Conservation (phyloP, 805 yeast species). For the Kazachstania taianensis region DNA sequence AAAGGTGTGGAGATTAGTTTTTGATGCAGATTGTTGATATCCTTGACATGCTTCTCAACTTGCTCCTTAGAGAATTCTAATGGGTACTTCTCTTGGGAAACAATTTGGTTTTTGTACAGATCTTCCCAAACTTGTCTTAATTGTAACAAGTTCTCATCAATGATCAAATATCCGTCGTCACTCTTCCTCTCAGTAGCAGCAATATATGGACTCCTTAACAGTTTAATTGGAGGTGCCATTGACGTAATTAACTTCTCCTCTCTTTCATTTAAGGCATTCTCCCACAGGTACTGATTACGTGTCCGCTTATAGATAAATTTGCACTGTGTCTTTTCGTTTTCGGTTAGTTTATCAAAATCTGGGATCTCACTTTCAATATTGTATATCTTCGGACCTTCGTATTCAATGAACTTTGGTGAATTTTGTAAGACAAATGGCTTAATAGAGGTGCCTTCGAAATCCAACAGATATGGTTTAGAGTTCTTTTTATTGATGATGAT, state of each 20-base stretch:
- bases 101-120: constrained; percentile 48
- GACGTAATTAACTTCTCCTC: constrained; percentile 63
- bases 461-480: constrained; percentile 47
- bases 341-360: constrained; percentile 55
- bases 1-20: constrained; percentile 66
- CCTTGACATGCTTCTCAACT: constrained; percentile 45
- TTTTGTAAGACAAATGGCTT: constrained; percentile 74
- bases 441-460: constrained; percentile 71
- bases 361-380: constrained; percentile 66
- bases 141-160: constrained; percentile 59
- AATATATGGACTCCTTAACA: constrained; percentile 53
- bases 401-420: constrained; percentile 76
- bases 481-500: constrained; percentile 42
- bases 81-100: constrained; percentile 46
- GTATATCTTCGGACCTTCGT: constrained; percentile 82
- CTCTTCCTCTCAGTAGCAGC: constrained; percentile 50
- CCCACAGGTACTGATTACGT: constrained; percentile 87
- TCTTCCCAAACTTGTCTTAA: constrained; percentile 61
- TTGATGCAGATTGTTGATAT: constrained; percentile 57
- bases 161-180: constrained; percentile 48
- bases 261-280: constrained; percentile 55
- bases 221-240: constrained; percentile 74
- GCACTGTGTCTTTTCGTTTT: constrained; percentile 67
- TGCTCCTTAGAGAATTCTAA: constrained; percentile 48
- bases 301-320: constrained; percentile 83